A percentile compares a stretch with the other conserved stretches of the same genome.
phyloP scores from a whole-genome alignment of 345 rosid species.

The Euphorbia lathyris region DNA sequence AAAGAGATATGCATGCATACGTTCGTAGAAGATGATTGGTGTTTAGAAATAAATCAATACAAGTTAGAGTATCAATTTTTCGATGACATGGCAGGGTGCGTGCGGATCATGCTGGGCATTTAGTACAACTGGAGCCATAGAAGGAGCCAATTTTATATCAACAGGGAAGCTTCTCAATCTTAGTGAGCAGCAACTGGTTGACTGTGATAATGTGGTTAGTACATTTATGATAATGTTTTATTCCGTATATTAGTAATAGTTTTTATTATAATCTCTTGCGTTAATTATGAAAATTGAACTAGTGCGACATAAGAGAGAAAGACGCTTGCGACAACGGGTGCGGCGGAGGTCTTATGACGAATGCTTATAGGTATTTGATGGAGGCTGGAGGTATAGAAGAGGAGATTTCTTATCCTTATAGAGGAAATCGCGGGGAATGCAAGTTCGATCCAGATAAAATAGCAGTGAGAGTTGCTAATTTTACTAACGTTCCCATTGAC shows the following conservation, averaged over 20 bases:
- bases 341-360: constrained; percentile 85
- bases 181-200: constrained; percentile 93
- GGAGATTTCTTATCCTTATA: constrained; percentile 63
- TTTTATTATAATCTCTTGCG: neutral
- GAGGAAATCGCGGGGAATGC: constrained; percentile 61
- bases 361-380: constrained; percentile 73
- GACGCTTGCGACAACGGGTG: constrained; percentile 71
- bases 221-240: neutral
- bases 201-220: constrained; percentile 64
- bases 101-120: constrained; percentile 99
- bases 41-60: too few species aligned
- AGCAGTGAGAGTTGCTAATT: constrained; percentile 57
- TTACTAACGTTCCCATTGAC: constrained; percentile 56
- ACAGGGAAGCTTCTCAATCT: constrained; percentile 81
- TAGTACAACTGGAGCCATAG: constrained; percentile 81
- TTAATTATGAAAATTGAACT: neutral
- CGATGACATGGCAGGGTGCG: constrained; percentile 43
- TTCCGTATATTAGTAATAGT: too few species aligned
- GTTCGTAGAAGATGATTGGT: too few species aligned
- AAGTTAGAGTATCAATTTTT: too few species aligned
- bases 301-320: constrained; percentile 72
- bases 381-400: constrained; percentile 76
- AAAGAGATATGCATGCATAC: too few species aligned
- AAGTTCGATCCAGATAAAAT: constrained; percentile 47
- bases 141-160: constrained; percentile 76